Conservation (phyloP, 768 basidiomycete species). For the Postia placenta region DNA sequence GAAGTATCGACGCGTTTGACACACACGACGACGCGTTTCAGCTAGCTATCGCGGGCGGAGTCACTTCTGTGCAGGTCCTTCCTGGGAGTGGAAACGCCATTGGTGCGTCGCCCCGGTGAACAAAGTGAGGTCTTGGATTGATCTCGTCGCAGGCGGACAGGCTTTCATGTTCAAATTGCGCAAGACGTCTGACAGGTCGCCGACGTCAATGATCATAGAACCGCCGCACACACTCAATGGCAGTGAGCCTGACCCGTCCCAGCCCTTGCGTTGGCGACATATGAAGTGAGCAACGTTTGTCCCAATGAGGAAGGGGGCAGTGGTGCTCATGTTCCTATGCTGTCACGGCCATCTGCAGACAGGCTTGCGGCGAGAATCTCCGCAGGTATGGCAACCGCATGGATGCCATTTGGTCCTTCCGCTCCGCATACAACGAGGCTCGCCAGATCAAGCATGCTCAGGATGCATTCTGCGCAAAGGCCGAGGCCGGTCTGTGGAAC, state of each 20-base stretch:
- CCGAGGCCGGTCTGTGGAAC: slow-evolving; percentile 37
- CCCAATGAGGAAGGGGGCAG: too few relatives aligned
- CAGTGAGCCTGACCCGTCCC: slow-evolving; percentile 30
- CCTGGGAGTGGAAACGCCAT: slow-evolving; percentile 76
- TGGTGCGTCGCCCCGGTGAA: slow-evolving; percentile 36
- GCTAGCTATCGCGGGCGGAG: slow-evolving; percentile 78
- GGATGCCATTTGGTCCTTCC: slow-evolving; percentile 75
- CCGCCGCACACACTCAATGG: slow-evolving; percentile 63
- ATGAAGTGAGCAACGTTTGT: slow-evolving; percentile 51
- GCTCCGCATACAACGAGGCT: slow-evolving; percentile 76
- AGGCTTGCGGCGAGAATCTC: slow-evolving; percentile 38
- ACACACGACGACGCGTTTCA: slow-evolving; percentile 76
- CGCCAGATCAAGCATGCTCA: slow-evolving; percentile 61
- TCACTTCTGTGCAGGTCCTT: slow-evolving; percentile 78
- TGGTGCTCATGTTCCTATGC: neutral
- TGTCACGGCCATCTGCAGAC: slow-evolving; percentile 23
- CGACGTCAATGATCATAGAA: slow-evolving; percentile 80
- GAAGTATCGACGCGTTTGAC: slow-evolving; percentile 80
- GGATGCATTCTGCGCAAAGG: slow-evolving; percentile 65
- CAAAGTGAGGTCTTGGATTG: slow-evolving; percentile 8
- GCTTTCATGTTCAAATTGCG: slow-evolving; percentile 85
- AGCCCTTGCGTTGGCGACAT: slow-evolving; percentile 65
- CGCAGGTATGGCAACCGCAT: slow-evolving; percentile 43
- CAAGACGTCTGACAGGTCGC: slow-evolving; percentile 66
- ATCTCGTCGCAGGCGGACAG: slow-evolving; percentile 58